A percentile compares a stretch with the other conserved stretches of the same genome.
These are phyloP conservation scores for Lepraria neglecta DNA, from an alignment of 495 filamentous ascomycete species.

Conservation along the genomic window DNA sequence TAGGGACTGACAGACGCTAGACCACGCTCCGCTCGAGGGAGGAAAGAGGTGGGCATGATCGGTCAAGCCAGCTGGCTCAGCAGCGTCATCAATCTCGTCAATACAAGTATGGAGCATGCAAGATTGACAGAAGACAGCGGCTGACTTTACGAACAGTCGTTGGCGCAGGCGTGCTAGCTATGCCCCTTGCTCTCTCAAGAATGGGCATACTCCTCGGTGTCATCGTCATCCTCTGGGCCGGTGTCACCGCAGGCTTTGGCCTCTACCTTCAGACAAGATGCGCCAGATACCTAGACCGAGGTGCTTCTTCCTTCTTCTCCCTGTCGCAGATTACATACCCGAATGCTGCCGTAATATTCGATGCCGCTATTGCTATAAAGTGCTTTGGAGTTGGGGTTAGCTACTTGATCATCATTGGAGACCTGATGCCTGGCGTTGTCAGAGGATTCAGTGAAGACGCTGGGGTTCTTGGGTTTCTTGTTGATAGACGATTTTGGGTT, in stretches of 20 bases:
- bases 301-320: slow-evolving; percentile 78
- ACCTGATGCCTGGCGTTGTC: slow-evolving; percentile 94
- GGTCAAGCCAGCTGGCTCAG: slow-evolving; percentile 85
- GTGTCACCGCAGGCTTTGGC: slow-evolving; percentile 79
- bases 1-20: slow-evolving; percentile 30
- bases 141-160: slow-evolving; percentile 55
- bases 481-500: slow-evolving; percentile 93
- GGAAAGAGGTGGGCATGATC: slow-evolving; percentile 43
- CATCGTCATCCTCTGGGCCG: slow-evolving; percentile 85
- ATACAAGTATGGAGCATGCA: slow-evolving; percentile 60
- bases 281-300: slow-evolving; percentile 83
- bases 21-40: slow-evolving; percentile 41
- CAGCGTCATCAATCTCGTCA: slow-evolving; percentile 90
- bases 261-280: slow-evolving; percentile 91
- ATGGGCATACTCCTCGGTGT: slow-evolving; percentile 82
- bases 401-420: slow-evolving; percentile 97
- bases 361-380: slow-evolving; percentile 93
- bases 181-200: slow-evolving; percentile 87
- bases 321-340: slow-evolving; percentile 94
- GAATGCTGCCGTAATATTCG: slow-evolving; percentile 91
- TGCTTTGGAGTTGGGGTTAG: slow-evolving; percentile 95
- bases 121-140: too few species aligned
- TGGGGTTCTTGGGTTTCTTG: slow-evolving; percentile 59
- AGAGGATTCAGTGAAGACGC: slow-evolving; percentile 61
- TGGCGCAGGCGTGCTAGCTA: slow-evolving; percentile 88